Base-by-base conservation (phyloP, 352 stramenopile species). In the Phytophthora gonapodyides region DNA sequence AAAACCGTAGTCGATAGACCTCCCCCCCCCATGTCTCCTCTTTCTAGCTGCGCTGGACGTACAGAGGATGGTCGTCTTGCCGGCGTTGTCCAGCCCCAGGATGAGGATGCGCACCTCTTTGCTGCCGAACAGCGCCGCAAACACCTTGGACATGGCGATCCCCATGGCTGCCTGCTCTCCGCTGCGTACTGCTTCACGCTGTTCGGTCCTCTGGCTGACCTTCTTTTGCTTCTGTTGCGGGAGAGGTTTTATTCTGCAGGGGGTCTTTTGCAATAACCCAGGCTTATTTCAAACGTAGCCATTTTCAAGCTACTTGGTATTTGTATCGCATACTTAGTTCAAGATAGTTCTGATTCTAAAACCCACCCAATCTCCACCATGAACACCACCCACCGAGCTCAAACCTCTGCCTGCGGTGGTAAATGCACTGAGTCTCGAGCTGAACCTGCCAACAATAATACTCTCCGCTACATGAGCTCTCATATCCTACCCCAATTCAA, bases 61-160 rank as follows among this genome's bases (percentile, higher is more conserved):
- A 94, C 85, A 99, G 36, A 99, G 83, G 64, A 99, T 99, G 7
- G 98, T 99, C 7, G 98, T 99, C 80, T 99, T 99, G 42, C 98
- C 98, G 33, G 98, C 97, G 78, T 99, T 99, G 75, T 99, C 98
- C 5, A 99, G 88, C 5, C 98, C 98, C 5, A 99, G 77, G 75
- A 99, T 99, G 11, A 99, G 84, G 75, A 99, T 99, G 64, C 98
- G 90, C 35, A 99, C 95, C 78, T 99, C 98, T 75, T 99, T 99
- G 62, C 82, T 98, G 16, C 98, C 97, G 81, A 99, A 99, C 35
- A 99, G 87, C 61, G 82, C 92, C 56, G 97, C 92, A 69, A 99
- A 99, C 37, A 99, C 73, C 75, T 97, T 94, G 71, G 87, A 98
- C 67, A 99, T 93, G 61, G 99, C 78, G 57, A 99, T 98, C 43